Evolutionary conservation across 352 stramenopile genomes (phyloP).

Genomic region (Pythium folliculosum): DNA sequence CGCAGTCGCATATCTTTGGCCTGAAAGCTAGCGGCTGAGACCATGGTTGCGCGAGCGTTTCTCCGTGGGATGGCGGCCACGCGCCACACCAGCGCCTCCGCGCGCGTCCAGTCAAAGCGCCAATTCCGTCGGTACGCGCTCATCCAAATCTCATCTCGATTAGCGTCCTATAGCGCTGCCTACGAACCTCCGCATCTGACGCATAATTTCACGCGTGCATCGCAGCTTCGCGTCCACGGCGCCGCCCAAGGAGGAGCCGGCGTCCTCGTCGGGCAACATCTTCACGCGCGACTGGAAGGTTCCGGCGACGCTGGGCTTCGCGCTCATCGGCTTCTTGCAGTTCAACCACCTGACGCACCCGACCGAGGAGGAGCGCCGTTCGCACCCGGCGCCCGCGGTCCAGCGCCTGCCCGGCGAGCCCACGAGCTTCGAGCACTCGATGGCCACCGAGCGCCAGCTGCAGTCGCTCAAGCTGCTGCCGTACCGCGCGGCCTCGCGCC

Average conservation of each 20-base stretch:
- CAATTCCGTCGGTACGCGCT: constrained; percentile 20
- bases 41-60: constrained; percentile 26
- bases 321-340: constrained; percentile 72
- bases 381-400: constrained; percentile 46
- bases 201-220: no score
- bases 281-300: constrained; percentile 65
- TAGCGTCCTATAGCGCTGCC: background rate
- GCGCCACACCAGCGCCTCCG: background rate
- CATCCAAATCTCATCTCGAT: background rate
- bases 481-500: constrained; percentile 73
- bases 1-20: constrained; percentile 23
- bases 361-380: constrained; percentile 26
- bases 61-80: constrained; percentile 15
- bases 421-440: constrained; percentile 31
- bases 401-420: constrained; percentile 39
- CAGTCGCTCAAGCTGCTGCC: constrained; percentile 76
- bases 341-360: constrained; percentile 56
- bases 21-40: background rate
- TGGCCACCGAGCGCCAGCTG: constrained; percentile 72
- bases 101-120: background rate
- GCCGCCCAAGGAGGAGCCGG: constrained; percentile 25
- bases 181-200: background rate
- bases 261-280: constrained; percentile 24
- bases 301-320: constrained; percentile 60
- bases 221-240: constrained; percentile 20